Conservation (phyloP, 2,329 filamentous ascomycete genomes). For the Aspergillus jensenii region DNA sequence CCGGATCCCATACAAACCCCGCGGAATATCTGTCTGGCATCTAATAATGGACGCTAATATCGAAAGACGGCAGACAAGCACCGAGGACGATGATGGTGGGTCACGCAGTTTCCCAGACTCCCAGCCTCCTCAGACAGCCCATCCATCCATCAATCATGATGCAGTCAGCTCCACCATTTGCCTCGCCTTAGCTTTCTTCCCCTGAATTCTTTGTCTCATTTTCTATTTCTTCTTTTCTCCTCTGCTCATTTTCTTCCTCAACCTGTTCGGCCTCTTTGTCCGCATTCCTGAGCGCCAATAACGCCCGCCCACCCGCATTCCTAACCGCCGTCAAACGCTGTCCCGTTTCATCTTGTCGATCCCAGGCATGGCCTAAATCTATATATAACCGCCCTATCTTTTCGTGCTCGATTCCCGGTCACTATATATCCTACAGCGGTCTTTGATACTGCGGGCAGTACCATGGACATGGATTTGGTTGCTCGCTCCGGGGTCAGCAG, state of each 20-base stretch:
- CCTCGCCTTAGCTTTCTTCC: constrained; percentile 1
- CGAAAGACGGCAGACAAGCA: background rate
- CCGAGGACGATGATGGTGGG: background rate
- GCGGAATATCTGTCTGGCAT: background rate
- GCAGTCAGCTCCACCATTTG: constrained; percentile 7
- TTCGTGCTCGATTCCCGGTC: background rate
- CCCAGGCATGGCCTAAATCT: constrained; percentile 8
- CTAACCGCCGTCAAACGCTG: constrained; percentile 5
- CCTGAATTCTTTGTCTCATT: background rate
- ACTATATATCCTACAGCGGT: constrained; percentile 1
- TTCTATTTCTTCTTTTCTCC: background rate
- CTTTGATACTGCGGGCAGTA: constrained; percentile 4
- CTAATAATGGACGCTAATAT: background rate
- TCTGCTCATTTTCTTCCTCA: background rate
- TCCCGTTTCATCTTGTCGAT: constrained; percentile 7
- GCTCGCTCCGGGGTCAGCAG: constrained; percentile 6
- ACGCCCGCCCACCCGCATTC: constrained; percentile 1
- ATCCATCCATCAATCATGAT: background rate
- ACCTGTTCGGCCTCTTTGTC: background rate
- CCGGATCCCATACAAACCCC: no score
- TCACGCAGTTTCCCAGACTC: background rate
- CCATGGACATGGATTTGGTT: constrained; percentile 14
- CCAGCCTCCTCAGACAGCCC: constrained; percentile 3
- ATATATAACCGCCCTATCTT: constrained; percentile 2
- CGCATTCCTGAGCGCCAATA: background rate